Percentiles rank a stretch among this genome's conserved stretches.
phyloP scores from a whole-genome alignment of 2,329 filamentous ascomycete genomes.

The Tolypocladium ophioglossoides region DNA sequence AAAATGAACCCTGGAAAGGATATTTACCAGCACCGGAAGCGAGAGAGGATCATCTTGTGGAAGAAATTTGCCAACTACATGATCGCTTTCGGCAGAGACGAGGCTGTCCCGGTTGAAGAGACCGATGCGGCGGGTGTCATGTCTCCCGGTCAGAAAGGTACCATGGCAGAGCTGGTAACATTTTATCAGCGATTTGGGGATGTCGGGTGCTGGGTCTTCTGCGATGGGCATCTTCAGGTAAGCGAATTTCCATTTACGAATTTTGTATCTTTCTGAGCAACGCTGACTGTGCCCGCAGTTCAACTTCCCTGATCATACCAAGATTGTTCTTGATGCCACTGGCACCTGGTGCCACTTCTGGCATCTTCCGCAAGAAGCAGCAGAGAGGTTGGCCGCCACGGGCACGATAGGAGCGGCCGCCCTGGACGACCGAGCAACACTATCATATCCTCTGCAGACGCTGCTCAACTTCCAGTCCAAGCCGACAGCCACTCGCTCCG shows the following conservation, averaged over 20 bases:
- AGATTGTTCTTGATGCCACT: conserved; percentile 65
- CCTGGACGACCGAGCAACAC: conserved; percentile 57
- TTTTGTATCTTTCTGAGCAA: not conserved
- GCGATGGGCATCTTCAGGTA: conserved; percentile 68
- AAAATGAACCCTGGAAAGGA: conserved; percentile 54
- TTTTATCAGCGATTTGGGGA: conserved; percentile 77
- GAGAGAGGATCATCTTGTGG: conserved; percentile 57
- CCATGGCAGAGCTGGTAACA: conserved; percentile 51
- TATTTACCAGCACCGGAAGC: conserved; percentile 54
- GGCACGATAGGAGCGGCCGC: conserved; percentile 62
- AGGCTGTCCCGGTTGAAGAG: conserved; percentile 41
- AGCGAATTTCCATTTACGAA: conserved; percentile 1
- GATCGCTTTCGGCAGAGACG: conserved; percentile 64
- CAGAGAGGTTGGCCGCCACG: conserved; percentile 50
- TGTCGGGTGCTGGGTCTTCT: conserved; percentile 73
- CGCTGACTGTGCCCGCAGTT: conserved; percentile 43
- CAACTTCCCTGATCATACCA: conserved; percentile 84
- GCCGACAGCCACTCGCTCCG: conserved; percentile 27
- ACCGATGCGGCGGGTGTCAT: conserved; percentile 28
- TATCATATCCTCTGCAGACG: conserved; percentile 63
- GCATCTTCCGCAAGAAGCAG: conserved; percentile 62
- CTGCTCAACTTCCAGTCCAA: conserved; percentile 57
- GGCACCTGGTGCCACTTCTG: conserved; percentile 72
- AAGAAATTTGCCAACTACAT: conserved; percentile 69
- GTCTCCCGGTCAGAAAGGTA: conserved; percentile 24